Percentiles rank a stretch among this genome's conserved stretches.
Evolutionary conservation across 208 protist genomes (phyloP).

Genomic region (Zelonia costaricensis): DNA sequence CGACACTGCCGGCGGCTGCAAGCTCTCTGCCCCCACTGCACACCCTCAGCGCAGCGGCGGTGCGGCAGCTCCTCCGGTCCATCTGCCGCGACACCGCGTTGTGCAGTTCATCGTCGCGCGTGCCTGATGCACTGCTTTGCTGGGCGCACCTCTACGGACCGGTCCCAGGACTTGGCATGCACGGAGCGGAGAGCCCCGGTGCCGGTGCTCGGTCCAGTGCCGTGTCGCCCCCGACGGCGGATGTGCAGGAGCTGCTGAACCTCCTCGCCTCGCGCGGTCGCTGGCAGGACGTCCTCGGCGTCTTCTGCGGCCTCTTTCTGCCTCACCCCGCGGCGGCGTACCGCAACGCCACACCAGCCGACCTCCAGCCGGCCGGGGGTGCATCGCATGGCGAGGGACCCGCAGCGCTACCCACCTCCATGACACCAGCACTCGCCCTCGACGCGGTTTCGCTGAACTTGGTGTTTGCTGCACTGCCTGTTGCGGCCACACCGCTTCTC

Average conservation of each 20-base stretch:
- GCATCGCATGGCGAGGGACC: not conserved
- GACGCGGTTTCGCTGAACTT: too few relatives aligned
- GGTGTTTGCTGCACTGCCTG: too few relatives aligned
- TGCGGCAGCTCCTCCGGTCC: slow-evolving; percentile 28
- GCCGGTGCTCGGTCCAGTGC: not conserved
- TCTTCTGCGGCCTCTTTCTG: slow-evolving; percentile 50
- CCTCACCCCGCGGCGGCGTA: slow-evolving; percentile 12
- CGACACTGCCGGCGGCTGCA: too few relatives aligned
- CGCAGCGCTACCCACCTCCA: not conserved
- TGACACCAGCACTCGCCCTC: too few relatives aligned
- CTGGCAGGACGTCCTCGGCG: slow-evolving; percentile 37
- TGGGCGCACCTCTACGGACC: slow-evolving; percentile 32
- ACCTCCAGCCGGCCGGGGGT: not conserved
- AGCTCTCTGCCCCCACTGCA: slow-evolving; percentile 8
- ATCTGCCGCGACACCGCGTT: slow-evolving; percentile 6
- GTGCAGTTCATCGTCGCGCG: not conserved
- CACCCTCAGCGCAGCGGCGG: slow-evolving; percentile 15
- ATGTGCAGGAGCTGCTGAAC: slow-evolving; percentile 69
- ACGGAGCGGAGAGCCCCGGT: not conserved
- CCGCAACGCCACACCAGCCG: slow-evolving; percentile 9
- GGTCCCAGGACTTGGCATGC: not conserved
- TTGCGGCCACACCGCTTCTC: too few relatives aligned
- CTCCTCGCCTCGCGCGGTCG: slow-evolving; percentile 30
- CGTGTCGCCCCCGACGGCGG: slow-evolving; percentile 25
- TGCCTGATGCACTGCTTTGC: slow-evolving; percentile 15